Evolutionary conservation across 1,139 yeast species (phyloP), one percentile per base, ranked within the genome.

Genomic region (Hansenula lynferdii): DNA sequence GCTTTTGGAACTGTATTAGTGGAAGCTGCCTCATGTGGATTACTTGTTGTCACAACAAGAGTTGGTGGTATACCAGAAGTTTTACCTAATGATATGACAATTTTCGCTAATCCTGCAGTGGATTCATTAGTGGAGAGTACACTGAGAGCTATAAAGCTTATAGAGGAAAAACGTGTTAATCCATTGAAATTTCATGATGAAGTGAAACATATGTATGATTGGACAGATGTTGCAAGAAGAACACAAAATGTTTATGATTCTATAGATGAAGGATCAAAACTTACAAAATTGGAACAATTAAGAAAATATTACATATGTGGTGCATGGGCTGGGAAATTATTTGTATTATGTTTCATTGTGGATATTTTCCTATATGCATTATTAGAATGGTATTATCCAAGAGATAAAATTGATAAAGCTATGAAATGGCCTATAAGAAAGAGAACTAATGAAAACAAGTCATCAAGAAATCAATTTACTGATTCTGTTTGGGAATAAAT

Each of bases 21-120:
- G 0, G 99, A 94, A 57, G 99, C 99, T 0, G 98, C 97, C 0
- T 85, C 96, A 0, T 92, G 98, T 65, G 97, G 97, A 0, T 62
- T 94, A 28, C 71, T 86, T 24, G 96, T 94, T 2, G 98, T 94
- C 0, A 90, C 97, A 0, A 94, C 99, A 0, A 80, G 81, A 44
- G 98, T 94, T 0, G 99, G 99, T 2, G 99, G 98, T 5, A 90
- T 92, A 31, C 97, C 97, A 0, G 99, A 94, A 55, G 98, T 94
- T 5, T 62, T 94, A 31, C 99, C 98, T 0, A 72, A 75, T 21
- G 87, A 89, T 54, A 92, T 94, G 97, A 89, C 96, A 0, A 85
- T 84, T 4, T 92, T 85, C 62, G 94, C 97, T 0, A 73, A 82
- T 17, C 96, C 97, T 0, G 76, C 84, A 1, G 97, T 85, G 42